Base-by-base conservation (phyloP, 73 alveolate genomes). In the Durusdinium trenchii region DNA sequence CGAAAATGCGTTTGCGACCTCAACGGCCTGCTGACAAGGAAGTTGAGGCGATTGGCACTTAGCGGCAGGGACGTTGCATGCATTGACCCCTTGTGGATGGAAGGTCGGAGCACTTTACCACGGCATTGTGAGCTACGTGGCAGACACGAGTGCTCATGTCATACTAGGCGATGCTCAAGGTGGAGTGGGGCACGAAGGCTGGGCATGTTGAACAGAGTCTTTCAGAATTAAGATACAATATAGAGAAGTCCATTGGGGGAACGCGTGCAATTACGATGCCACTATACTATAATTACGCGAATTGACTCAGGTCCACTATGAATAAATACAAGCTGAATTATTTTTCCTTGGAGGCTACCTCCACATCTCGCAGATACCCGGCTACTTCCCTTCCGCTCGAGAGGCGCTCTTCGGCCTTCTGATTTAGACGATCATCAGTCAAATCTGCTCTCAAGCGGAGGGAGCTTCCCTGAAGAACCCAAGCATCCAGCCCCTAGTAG, bases 121-220 rank as follows among this genome's bases (percentile, higher is more conserved):
- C 52, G 94, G 94, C 78, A 54, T 84, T 52, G 94, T 84, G 76
- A 84, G 94, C 50, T 23, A 20, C 76, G 94, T 84, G 54, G 38
- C 20, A n/a, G 40, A 48, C 40, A 20, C 30, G n/a, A 76, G 94
- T 32, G 69, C 38, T 40, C 71, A 84, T 38, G 94, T 84, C 40
- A 57, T 84, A 30, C 52, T 84, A 76, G 94, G 94, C 75, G 76
- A 48, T 51, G 94, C 69, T 52, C 94, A 51, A 14, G 94, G 94
- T 26, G 94, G 94, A 16, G 38, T 23, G n/a, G 94, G 94, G 6
- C 94, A 84, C n/a, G 76, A 84, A 51, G 94, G 94, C 51, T 47
- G 52, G 54, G 51, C 18, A 57, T 57, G 69, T 57, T 23, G 69
- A 23, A 57, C 16, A 36, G 43, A 42, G 51, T 36, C 42, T 38